phyloP scores from a whole-genome alignment of 2,329 filamentous ascomycete species.

The Beauveria sp. region DNA sequence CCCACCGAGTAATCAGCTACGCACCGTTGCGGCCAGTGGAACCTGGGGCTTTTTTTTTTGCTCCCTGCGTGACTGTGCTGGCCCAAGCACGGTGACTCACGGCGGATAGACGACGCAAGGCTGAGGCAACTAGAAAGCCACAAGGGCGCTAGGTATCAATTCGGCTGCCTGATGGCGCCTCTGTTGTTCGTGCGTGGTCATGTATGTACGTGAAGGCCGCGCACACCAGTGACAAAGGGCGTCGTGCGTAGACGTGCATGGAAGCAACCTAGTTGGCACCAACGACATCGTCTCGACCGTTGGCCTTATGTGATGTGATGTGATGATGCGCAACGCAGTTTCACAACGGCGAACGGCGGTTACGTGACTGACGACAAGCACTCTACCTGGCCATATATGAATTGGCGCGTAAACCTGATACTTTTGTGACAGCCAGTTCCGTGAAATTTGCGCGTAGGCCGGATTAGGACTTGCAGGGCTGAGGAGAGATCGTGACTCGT shows the following conservation, averaged over 20 bases:
- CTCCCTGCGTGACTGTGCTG: background rate
- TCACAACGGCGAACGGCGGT: too few species aligned
- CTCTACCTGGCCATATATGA: too few species aligned
- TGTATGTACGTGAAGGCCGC: background rate
- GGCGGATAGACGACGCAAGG: background rate
- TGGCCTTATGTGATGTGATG: too few species aligned
- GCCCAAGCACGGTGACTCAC: slow-evolving; percentile 2
- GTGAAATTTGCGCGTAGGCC: too few species aligned
- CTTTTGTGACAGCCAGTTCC: too few species aligned
- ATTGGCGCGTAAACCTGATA: too few species aligned
- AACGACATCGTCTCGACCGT: background rate
- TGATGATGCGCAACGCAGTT: too few species aligned
- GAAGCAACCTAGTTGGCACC: background rate
- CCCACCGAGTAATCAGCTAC: background rate
- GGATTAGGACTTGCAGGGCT: too few species aligned
- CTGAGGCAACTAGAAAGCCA: background rate
- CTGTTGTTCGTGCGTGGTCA: background rate
- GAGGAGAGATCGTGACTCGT: too few species aligned
- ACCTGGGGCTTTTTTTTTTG: too few species aligned
- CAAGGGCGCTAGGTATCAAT: background rate
- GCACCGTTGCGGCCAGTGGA: background rate
- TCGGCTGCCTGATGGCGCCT: too few species aligned
- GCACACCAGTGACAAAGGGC: slow-evolving; percentile 2
- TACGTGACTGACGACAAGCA: too few species aligned
- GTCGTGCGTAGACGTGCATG: background rate